These are phyloP conservation scores for Caloboletus firmus DNA, from an alignment of 1,284 basidiomycete species.

Conservation along the genomic window DNA sequence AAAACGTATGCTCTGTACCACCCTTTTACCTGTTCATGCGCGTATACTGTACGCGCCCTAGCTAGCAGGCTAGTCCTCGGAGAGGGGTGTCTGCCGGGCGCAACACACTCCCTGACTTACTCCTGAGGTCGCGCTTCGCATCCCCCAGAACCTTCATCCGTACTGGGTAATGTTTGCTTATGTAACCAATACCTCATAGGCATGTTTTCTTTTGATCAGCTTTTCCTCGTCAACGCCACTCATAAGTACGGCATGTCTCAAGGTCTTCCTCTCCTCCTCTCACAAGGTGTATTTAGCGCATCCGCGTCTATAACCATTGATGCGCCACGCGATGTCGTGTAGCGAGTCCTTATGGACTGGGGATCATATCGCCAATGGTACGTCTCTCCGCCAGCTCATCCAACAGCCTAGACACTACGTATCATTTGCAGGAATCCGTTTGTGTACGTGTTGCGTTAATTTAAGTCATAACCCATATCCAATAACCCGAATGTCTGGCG, in stretches of 20 bases:
- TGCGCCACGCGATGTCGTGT: conserved; percentile 36
- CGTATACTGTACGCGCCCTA: no score
- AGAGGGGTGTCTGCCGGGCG: no score
- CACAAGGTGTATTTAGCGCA: conserved; percentile 27
- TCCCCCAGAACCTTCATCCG: no score
- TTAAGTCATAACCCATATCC: neutral
- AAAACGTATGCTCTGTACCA: no score
- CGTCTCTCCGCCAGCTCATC: neutral
- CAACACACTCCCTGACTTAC: no score
- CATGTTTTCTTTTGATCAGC: no score
- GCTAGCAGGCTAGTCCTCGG: no score
- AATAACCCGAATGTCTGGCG: neutral
- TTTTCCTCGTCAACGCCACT: no score
- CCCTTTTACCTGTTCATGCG: no score
- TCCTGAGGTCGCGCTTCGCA: no score
- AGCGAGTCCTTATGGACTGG: conserved; percentile 39
- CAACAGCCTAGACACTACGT: neutral
- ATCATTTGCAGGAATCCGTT: conserved; percentile 59
- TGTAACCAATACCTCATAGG: no score
- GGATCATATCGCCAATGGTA: conserved; percentile 35
- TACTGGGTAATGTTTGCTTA: no score
- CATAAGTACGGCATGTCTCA: conserved; percentile 16
- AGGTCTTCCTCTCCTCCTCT: conserved; percentile 25
- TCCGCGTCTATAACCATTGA: conserved; percentile 34
- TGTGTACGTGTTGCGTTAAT: conserved; percentile 43